A percentile compares a stretch with the other conserved stretches of the same genome.
Conservation (phyloP, 257 asterid genomes). For the Ballota nigra region DNA sequence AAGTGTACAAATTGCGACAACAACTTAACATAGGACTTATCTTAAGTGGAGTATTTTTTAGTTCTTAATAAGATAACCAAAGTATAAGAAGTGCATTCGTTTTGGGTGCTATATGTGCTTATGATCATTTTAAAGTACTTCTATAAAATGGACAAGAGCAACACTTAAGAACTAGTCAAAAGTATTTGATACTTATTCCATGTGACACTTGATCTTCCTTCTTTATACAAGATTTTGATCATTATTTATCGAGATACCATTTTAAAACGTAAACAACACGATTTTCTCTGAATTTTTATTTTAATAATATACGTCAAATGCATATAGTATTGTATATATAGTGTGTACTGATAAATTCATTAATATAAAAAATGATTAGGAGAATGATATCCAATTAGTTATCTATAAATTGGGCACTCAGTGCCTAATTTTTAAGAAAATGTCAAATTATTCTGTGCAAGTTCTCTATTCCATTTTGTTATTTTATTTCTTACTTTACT, state of each 20-base stretch:
- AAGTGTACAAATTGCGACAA: constrained; percentile 17
- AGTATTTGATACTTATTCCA: constrained; percentile 29
- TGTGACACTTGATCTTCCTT: not conserved
- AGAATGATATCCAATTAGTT: too few species aligned
- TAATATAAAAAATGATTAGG: not conserved
- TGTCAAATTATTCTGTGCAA: too few species aligned
- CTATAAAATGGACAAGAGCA: constrained; percentile 19
- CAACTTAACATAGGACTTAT: constrained; percentile 24
- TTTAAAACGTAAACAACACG: not conserved
- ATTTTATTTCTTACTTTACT: too few species aligned
- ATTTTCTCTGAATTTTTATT: too few species aligned
- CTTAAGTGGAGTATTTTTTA: constrained; percentile 11
- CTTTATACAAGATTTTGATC: not conserved
- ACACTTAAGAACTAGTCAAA: not conserved
- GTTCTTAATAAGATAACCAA: constrained; percentile 5
- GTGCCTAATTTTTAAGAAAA: not conserved
- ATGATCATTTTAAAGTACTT: constrained; percentile 19
- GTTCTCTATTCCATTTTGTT: too few species aligned
- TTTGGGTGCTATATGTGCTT: constrained; percentile 28
- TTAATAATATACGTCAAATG: too few species aligned
- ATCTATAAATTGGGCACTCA: not conserved
- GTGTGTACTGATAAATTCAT: not conserved
- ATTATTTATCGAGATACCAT: not conserved
- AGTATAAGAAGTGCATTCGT: constrained; percentile 13
- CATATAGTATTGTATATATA: not conserved